Base-by-base conservation (phyloP, 371 early-diverging fungal species). In the Cokeromyces recurvatus region DNA sequence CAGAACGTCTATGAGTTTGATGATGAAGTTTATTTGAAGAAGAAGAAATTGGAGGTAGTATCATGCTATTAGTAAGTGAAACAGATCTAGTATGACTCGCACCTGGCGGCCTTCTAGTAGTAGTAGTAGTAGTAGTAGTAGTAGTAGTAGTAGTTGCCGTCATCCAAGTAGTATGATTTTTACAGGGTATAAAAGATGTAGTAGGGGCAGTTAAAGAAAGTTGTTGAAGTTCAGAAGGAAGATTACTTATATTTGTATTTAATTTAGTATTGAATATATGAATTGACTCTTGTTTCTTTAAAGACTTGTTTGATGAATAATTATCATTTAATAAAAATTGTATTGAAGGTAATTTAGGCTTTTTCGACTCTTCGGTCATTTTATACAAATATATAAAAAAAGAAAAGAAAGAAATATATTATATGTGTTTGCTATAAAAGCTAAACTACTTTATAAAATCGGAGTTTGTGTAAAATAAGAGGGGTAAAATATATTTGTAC, bases 291-390 rank as follows among this genome's bases (percentile, higher is more conserved):
- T n/a, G n/a, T n/a, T n/a, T n/a, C n/a, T n/a, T n/a, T n/a, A n/a
- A n/a, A n/a, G n/a, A 17, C 16, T 17, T 24, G 46, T 12, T n/a
- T 39, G 40, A 19, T 39, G 40, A 24, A 14, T 22, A 31, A 21
- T 23, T 5, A 34, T 43, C 22, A 38, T 48, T 46, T 21, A 62
- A 32, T 2, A 62, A 19, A 16, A 53, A 62, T 32, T 62, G 53
- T 24, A 62, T 62, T 14, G 62, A 62, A 29, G 62, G 62, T 32
- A 62, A 19, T 20, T 46, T 51, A 4, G 52, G 61, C n/a, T 61
- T 59, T 35, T 59, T 41, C 11, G 29, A 29, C 5, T 29, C n/a
- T n/a, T n/a, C n/a, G n/a, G n/a, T 5, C 29, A 29, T 29, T 11
- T 11, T 11, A 29, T 8, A 29, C 11, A 23, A 16, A 40, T 19